Evolutionary conservation across 257 asterid genomes (phyloP), one percentile per base, ranked within the genome.

Genomic region (Linaria vulgaris): DNA sequence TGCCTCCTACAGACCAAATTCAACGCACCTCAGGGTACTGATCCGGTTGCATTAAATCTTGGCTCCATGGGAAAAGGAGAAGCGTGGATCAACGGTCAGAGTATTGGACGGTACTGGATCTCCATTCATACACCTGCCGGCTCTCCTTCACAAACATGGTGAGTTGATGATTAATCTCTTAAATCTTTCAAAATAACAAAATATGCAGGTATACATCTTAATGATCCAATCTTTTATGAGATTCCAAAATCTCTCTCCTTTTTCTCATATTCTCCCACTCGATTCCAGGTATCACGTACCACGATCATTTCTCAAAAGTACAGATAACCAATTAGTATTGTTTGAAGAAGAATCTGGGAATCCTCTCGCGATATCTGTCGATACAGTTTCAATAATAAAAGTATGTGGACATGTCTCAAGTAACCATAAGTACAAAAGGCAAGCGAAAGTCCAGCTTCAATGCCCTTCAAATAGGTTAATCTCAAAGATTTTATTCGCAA

Each of bases 51-150:
- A 9, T 61, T 91, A 54, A 85, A 91, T 71, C 96, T 91, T 44
- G 82, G 78, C 14, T 75, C 96, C 17, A 91, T 91, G 98, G 97
- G 98, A 41, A 91, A 91, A 75, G 98, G 98, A 21, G 83, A 80
- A 74, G 80, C 74, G 23, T 91, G 95, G 95, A 72, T 91, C 25
- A 91, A 91, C n/a, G 91, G 96, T 25, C 82, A 85, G 56, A 88
- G 96, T 62, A 81, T 88, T 3, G 98, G 98, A 24, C 81, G 97
- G 50, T 91, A 86, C 45, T 91, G 98, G 98, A 69, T 84, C 55
- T 83, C 98, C 5, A 82, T 78, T 51, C 95, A 0, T 57, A 80
- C 75, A 13, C 72, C 73, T 4, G 64, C 27, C 9, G 98, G 95
- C 73, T 37, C 66, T 57, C 87, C 98, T 49, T 86, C 96, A 55